Percentiles rank a stretch among this genome's conserved stretches.
Conservation (phyloP, 139 green algal species). For the Coelastrella sp. region DNA sequence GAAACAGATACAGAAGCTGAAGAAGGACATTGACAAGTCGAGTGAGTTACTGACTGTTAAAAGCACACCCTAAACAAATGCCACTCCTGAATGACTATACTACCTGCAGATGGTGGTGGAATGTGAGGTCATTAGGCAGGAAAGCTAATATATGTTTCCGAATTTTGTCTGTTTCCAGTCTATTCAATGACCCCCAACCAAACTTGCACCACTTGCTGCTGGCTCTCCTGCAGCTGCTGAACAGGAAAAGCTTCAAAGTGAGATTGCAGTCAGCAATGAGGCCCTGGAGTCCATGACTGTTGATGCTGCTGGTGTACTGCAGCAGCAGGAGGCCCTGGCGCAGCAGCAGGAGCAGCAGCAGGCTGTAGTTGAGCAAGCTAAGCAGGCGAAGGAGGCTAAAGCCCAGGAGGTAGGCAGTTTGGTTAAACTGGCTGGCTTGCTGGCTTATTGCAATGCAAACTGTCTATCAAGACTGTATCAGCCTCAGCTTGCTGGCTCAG, state of each 20-base stretch:
- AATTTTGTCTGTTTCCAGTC: too few relatives aligned
- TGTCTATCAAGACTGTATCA: too few relatives aligned
- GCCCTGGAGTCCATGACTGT: slow-evolving; percentile 23
- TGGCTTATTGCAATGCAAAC: neutral
- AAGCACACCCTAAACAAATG: neutral
- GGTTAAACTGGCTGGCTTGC: neutral
- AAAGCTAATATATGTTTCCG: too few relatives aligned
- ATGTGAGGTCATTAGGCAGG: too few relatives aligned
- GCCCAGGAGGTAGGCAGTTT: slow-evolving; percentile 45
- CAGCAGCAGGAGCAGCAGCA: slow-evolving; percentile 1
- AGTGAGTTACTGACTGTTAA: slow-evolving; percentile 34
- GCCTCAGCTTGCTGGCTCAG: too few relatives aligned
- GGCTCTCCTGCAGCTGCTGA: slow-evolving; percentile 57
- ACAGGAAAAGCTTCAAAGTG: slow-evolving; percentile 59
- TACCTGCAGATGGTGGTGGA: neutral
- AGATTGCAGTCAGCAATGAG: slow-evolving; percentile 53
- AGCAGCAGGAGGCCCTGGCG: slow-evolving; percentile 34
- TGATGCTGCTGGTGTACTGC: slow-evolving; percentile 36
- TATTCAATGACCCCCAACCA: too few relatives aligned
- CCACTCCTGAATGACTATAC: neutral
- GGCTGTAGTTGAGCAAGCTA: slow-evolving; percentile 37
- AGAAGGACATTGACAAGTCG: slow-evolving; percentile 74
- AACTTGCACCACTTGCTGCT: neutral
- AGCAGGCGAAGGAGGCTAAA: slow-evolving; percentile 17
- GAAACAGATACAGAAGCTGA: slow-evolving; percentile 80